Conservation (phyloP, 2,329 filamentous ascomycete genomes). For the Monosporascus ibericus region DNA sequence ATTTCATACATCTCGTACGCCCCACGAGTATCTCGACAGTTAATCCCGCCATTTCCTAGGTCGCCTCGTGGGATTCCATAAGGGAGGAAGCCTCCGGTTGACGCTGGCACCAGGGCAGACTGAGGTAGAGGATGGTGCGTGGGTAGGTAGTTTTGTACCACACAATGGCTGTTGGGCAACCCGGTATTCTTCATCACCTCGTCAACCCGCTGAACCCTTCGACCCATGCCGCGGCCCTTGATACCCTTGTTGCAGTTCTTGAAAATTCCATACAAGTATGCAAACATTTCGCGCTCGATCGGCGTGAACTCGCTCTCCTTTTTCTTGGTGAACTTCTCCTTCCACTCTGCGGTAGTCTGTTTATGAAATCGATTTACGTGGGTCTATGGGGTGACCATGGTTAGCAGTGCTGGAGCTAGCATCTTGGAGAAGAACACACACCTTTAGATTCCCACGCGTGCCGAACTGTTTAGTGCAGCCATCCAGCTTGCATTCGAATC, state of each 20-base stretch:
- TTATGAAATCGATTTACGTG: conserved; percentile 94
- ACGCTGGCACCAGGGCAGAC: conserved; percentile 9
- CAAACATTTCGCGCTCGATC: conserved; percentile 68
- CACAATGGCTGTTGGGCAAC: conserved; percentile 8
- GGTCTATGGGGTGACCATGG: neutral
- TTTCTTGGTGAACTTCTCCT: conserved; percentile 61
- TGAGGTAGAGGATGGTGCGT: conserved; percentile 24
- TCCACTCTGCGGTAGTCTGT: conserved; percentile 63
- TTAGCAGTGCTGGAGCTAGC: neutral
- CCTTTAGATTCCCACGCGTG: conserved; percentile 88
- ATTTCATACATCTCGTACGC: conserved; percentile 42
- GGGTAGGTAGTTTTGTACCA: conserved; percentile 12
- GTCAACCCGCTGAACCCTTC: conserved; percentile 46
- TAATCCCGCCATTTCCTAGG: conserved; percentile 5
- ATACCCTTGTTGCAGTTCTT: conserved; percentile 99
- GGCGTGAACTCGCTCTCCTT: conserved; percentile 59
- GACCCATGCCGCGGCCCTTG: conserved; percentile 86
- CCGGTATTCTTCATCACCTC: conserved; percentile 21
- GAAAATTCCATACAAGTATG: conserved; percentile 83
- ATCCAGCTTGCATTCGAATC: conserved; percentile 75
- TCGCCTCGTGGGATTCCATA: conserved; percentile 12
- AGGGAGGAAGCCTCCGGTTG: conserved; percentile 5
- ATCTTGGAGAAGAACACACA: conserved; percentile 27
- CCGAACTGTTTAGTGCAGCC: conserved; percentile 84
- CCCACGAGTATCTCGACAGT: conserved; percentile 22